Percentiles rank a stretch among this genome's conserved stretches.
Evolutionary conservation across 129 eudicot genomes (phyloP).

Genomic region (Chrysanthemum lavandulifolium): DNA sequence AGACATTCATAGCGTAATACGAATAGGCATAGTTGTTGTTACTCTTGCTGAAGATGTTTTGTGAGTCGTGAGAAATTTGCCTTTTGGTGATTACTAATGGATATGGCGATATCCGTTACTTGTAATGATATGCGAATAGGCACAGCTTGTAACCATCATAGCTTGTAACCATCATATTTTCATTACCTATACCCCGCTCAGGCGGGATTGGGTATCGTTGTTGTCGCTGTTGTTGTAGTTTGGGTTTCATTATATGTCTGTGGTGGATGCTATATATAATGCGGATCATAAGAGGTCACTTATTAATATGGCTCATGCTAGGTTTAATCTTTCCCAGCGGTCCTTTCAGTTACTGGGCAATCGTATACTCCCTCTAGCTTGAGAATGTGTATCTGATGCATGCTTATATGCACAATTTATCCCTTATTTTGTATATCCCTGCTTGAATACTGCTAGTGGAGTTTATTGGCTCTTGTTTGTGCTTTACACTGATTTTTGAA

Average conservation of each 20-base stretch:
- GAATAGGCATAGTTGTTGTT: background rate
- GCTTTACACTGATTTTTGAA: background rate
- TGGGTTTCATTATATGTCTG: too few species aligned
- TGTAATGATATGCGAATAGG: background rate
- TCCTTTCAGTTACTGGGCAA: too few species aligned
- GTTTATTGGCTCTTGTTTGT: slow-evolving; percentile 12
- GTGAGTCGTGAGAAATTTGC: background rate
- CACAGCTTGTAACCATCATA: too few species aligned
- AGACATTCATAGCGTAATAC: too few species aligned
- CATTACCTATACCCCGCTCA: background rate
- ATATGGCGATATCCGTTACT: background rate
- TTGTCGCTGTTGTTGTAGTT: too few species aligned
- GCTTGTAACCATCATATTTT: too few species aligned
- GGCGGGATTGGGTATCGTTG: too few species aligned
- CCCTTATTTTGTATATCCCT: background rate
- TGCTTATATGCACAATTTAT: background rate
- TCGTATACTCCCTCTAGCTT: background rate
- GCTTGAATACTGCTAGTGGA: background rate
- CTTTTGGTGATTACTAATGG: background rate
- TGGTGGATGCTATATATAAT: too few species aligned
- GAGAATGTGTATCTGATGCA: background rate
- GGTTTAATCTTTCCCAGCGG: too few species aligned
- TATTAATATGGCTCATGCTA: too few species aligned
- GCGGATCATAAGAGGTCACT: too few species aligned
- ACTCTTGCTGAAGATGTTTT: background rate